These are phyloP conservation scores for Apiotrichum akiyoshidainum DNA, from an alignment of 1,284 basidiomycete species.

Conservation along the genomic window DNA sequence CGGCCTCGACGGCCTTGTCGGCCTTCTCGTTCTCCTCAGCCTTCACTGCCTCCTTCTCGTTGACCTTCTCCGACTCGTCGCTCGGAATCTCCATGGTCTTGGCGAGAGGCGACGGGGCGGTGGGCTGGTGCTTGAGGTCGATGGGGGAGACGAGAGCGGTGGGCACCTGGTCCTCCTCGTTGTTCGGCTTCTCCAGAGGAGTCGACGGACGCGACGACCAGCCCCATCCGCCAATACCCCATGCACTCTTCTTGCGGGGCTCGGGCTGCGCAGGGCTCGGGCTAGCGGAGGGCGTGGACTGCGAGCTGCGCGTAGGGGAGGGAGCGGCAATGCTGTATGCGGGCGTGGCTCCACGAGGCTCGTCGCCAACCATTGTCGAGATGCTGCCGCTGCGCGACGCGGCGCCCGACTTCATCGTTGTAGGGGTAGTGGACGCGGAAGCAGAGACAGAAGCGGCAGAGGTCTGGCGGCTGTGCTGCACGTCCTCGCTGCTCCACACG, in stretches of 20 bases:
- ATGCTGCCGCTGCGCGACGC: no score
- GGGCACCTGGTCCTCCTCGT: neutral
- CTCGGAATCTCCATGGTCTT: slow-evolving; percentile 8
- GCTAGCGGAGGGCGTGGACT: neutral
- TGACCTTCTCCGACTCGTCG: neutral
- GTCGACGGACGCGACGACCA: slow-evolving; percentile 2
- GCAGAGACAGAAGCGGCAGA: neutral
- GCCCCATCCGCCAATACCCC: slow-evolving; percentile 1
- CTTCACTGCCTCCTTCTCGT: slow-evolving; percentile 8
- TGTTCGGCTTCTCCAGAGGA: neutral
- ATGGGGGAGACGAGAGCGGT: neutral
- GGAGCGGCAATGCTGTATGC: neutral
- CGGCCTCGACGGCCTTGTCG: neutral
- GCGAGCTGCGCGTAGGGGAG: neutral
- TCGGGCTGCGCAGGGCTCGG: slow-evolving; percentile 9
- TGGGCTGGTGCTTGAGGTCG: neutral
- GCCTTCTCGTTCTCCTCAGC: neutral
- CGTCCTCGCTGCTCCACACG: slow-evolving; percentile 74
- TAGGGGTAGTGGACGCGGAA: neutral
- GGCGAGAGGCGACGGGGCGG: neutral
- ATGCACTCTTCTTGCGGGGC: slow-evolving; percentile 22
- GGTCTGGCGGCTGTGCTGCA: slow-evolving; percentile 3
- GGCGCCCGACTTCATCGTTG: no score
- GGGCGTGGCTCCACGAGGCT: neutral
- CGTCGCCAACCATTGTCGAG: no score